Evolutionary conservation across 2,329 filamentous ascomycete species (phyloP), one percentile per base, ranked within the genome.

Genomic region (Sporothrix inflata): DNA sequence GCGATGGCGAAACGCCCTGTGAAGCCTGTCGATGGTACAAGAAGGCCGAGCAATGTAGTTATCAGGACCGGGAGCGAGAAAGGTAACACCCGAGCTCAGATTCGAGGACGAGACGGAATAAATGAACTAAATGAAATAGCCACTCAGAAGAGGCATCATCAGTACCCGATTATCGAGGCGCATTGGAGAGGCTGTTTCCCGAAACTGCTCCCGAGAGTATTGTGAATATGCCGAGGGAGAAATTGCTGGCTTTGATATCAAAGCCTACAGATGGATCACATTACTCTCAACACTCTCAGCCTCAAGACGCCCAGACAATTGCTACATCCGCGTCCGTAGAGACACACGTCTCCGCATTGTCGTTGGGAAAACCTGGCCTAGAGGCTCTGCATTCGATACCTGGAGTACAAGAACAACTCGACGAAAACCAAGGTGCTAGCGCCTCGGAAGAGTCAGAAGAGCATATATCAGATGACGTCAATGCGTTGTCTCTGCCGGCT

Each of bases 11-110:
- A 24, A 65, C 38, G 3, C 60, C 60, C 8, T 65, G 60, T 27
- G 60, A 65, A 45, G 60, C 60, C 21, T 65, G 60, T 42, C 60
- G 38, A 12, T 65, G 60, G 60, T 65, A 65, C 60, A 65, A 27
- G 11, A 65, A 65, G 40, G 60, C 60, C 16, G 60, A 65, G n/a
- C 60, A 65, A 38, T 65, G 60, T 27, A 42, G 60, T 2, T 65
- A 65, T 45, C n/a, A 5, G 21, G 60, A 45, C 2, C 30, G 34
- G 30, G 57, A 61, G 57, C 30, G 16, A 40, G 57, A 40, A 47
- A 42, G 60, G n/a, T 42, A 65, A 24, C 27, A 60, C 55, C 11
- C 27, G 27, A n/a, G 24, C 27, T 38, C n/a, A 53, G 49, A 2
- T n/a, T n/a, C 49, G 49, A n/a, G 16, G 49, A 45, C 11, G 16